These are phyloP conservation scores for Detonula confervacea DNA, from an alignment of 352 stramenopile species.

Conservation along the genomic window DNA sequence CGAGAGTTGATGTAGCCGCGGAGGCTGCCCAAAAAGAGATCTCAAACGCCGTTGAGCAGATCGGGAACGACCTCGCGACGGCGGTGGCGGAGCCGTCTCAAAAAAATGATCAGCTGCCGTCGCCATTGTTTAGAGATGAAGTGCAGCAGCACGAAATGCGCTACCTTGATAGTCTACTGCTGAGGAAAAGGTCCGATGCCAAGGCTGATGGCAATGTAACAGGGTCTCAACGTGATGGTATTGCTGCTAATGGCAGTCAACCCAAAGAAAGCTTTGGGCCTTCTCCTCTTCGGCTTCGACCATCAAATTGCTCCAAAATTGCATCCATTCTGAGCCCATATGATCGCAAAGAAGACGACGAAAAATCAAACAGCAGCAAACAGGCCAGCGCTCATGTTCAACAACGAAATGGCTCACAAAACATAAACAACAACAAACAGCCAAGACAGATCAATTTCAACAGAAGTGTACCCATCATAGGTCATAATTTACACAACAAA, in stretches of 20 bases:
- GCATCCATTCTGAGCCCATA: constrained; percentile 7
- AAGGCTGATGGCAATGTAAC: neutral
- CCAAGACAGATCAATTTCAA: neutral
- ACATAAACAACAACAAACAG: constrained; percentile 2
- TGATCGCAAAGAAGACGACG: constrained; percentile 3
- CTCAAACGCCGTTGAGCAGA: neutral
- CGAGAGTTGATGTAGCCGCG: constrained; percentile 7
- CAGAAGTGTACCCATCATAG: too few relatives aligned
- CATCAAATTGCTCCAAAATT: constrained; percentile 4
- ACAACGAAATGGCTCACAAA: constrained; percentile 1
- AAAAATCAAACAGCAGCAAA: neutral
- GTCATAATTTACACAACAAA: too few relatives aligned
- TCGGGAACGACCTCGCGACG: neutral
- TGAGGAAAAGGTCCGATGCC: neutral
- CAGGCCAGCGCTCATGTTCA: neutral
- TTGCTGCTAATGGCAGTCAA: neutral
- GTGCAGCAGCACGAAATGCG: constrained; percentile 30
- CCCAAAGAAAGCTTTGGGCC: neutral
- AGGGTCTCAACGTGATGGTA: neutral
- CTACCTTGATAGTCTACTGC: constrained; percentile 32
- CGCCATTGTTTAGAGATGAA: constrained; percentile 29
- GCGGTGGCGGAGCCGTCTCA: neutral
- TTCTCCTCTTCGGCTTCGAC: neutral
- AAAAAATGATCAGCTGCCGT: neutral
- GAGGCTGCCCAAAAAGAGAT: constrained; percentile 3